Evolutionary conservation across 257 asterid genomes (phyloP).

Genomic region (Ocimum tenuiflorum): DNA sequence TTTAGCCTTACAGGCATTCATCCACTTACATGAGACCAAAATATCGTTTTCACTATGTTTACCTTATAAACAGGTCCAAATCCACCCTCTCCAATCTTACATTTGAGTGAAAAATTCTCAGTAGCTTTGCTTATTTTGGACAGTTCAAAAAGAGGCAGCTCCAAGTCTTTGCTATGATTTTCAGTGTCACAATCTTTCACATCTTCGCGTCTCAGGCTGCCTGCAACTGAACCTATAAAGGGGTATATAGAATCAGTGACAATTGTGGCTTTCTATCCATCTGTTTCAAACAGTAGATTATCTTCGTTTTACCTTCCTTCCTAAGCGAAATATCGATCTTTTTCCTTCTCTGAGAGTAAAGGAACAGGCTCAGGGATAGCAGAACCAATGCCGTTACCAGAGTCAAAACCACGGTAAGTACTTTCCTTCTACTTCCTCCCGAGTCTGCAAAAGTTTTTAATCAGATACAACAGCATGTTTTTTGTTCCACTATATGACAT

Average conservation of each 20-base stretch:
- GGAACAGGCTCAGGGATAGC: constrained; percentile 1
- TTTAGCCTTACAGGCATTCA: too few relatives aligned
- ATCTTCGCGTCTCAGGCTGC: neutral
- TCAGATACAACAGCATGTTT: too few relatives aligned
- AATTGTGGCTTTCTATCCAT: neutral
- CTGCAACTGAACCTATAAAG: neutral
- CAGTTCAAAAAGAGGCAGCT: constrained; percentile 23
- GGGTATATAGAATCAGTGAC: neutral
- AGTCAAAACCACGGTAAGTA: constrained; percentile 4
- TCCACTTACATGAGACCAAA: neutral
- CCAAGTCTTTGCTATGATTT: constrained; percentile 14
- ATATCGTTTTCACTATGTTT: neutral
- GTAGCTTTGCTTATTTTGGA: constrained; percentile 17
- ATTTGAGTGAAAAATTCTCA: constrained; percentile 6
- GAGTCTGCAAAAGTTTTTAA: neutral
- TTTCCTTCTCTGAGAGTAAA: constrained; percentile 8
- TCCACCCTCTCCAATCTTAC: constrained; percentile 31
- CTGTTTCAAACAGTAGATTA: neutral
- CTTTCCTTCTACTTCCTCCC: neutral
- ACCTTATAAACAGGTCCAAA: constrained; percentile 30
- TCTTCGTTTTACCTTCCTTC: constrained; percentile 13
- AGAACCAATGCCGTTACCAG: neutral
- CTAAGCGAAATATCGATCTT: neutral
- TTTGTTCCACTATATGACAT: too few relatives aligned
- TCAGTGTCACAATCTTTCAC: neutral